phyloP scores from a whole-genome alignment of 345 rosid species.

The Rhodomyrtus tomentosa region DNA sequence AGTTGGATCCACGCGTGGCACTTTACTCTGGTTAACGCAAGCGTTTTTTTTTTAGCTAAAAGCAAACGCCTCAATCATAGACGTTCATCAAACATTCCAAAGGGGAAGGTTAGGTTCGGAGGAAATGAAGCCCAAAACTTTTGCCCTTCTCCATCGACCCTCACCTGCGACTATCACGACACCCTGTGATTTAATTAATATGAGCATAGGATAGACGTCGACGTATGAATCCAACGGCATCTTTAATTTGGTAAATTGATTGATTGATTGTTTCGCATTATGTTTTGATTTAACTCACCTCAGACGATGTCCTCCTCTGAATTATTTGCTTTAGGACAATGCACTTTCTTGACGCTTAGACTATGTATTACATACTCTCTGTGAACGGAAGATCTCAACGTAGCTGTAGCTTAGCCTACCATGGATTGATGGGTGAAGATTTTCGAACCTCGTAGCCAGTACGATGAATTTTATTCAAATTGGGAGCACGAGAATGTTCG shows the following conservation, averaged over 20 bases:
- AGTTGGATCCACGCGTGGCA: neutral
- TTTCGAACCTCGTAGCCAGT: too few relatives aligned
- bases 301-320: fast-evolving
- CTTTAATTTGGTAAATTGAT: neutral
- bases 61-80: neutral
- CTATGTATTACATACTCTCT: too few relatives aligned
- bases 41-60: neutral
- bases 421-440: too few relatives aligned
- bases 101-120: too few relatives aligned
- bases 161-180: neutral
- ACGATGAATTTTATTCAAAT: too few relatives aligned
- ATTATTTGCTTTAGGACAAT: neutral
- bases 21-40: too few relatives aligned
- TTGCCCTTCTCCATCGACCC: neutral
- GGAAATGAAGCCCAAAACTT: neutral
- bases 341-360: too few relatives aligned
- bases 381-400: too few relatives aligned
- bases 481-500: too few relatives aligned
- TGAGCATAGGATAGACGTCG: too few relatives aligned
- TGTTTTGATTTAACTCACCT: neutral
- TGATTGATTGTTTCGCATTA: fast-evolving
- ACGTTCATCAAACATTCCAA: neutral
- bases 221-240: neutral
- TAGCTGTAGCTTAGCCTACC: too few relatives aligned
- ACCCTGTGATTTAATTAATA: neutral